These are phyloP conservation scores for Kluyveromyces aestuarii DNA, from an alignment of 805 yeast genomes.

Conservation along the genomic window DNA sequence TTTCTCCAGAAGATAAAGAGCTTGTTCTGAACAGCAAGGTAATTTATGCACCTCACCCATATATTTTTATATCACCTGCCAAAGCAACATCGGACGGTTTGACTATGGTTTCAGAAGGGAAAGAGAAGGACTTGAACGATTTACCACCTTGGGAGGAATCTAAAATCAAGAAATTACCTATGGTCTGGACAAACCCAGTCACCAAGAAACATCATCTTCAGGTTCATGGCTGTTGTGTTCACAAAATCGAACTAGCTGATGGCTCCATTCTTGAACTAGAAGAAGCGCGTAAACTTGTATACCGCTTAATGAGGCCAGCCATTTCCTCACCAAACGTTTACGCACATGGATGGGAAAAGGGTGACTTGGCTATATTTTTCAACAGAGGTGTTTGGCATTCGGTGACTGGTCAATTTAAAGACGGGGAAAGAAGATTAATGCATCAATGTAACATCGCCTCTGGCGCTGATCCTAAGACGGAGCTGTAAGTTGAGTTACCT, in stretches of 20 bases:
- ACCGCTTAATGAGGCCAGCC: constrained; percentile 77
- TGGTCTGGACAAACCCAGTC: constrained; percentile 89
- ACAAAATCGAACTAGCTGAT: constrained; percentile 43
- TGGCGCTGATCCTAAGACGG: constrained; percentile 52
- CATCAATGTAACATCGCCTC: constrained; percentile 91
- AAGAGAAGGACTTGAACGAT: constrained; percentile 55
- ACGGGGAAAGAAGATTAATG: constrained; percentile 75
- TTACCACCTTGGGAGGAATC: constrained; percentile 78
- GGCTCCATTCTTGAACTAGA: constrained; percentile 57
- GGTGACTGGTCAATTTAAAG: constrained; percentile 80
- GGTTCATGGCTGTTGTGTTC: constrained; percentile 82
- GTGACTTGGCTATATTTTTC: constrained; percentile 79
- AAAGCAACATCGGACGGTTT: constrained; percentile 80
- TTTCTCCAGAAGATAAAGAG: constrained; percentile 62
- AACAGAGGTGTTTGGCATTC: constrained; percentile 90
- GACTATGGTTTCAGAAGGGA: constrained; percentile 74
- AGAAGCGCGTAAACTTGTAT: constrained; percentile 65
- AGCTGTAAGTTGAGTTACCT: not conserved
- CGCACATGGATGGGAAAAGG: constrained; percentile 75
- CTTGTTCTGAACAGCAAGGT: constrained; percentile 72
- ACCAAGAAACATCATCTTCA: constrained; percentile 78
- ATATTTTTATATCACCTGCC: constrained; percentile 73
- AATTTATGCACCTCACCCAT: constrained; percentile 88
- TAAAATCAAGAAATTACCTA: constrained; percentile 68
- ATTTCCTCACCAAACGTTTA: constrained; percentile 65